Evolutionary conservation across 1,284 basidiomycete genomes (phyloP), one percentile per base, ranked within the genome.

Genomic region (Cerioporus squamosus): DNA sequence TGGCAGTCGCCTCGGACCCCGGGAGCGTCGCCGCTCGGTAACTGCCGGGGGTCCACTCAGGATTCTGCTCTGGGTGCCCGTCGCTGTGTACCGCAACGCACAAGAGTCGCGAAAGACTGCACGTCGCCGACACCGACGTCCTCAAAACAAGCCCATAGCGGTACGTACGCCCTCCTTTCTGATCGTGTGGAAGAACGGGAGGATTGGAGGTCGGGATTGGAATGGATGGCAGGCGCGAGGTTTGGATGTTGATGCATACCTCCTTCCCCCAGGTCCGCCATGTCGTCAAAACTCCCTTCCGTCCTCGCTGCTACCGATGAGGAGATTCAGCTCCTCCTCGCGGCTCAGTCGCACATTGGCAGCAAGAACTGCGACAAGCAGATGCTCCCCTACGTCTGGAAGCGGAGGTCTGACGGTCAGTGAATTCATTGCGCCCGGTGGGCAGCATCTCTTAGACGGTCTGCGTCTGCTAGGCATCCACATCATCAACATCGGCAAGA

Each of bases 351-450:
- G 76, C 97, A 98, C 79, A 92, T 98, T 70, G 94, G 95, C 75
- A 93, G 91, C 70, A 98, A 98, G 91, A 98, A 98, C 83, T 95
- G 94, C 82, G 95, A 97, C 79, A 97, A 96, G 88, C 91, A 95
- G 77, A 99, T 99, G 97, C 88, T 92, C 74, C 84, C 93, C 56
- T 99, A 99, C 80, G 94, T 99, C 78, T 98, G 91, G 91, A 98
- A 97, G 84, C 86, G 97, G 75, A 87, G 97, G 74, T 78, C 90
- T 66, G 97, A 99, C 79, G 97, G 95, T 94, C 71, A 74, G 89
- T 53, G 45, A 17, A 54, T 59, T 57, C 9, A 44, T 51, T 46
- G 46, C 44, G 47, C 46, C 51, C 51, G 44, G 44, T 43, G 59
- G 60, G 53, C 51, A 55, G 46, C 45, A 57, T 42, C 33, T 57